Conservation (phyloP, 2,329 filamentous ascomycete genomes). For the Metarhizium brunneum region DNA sequence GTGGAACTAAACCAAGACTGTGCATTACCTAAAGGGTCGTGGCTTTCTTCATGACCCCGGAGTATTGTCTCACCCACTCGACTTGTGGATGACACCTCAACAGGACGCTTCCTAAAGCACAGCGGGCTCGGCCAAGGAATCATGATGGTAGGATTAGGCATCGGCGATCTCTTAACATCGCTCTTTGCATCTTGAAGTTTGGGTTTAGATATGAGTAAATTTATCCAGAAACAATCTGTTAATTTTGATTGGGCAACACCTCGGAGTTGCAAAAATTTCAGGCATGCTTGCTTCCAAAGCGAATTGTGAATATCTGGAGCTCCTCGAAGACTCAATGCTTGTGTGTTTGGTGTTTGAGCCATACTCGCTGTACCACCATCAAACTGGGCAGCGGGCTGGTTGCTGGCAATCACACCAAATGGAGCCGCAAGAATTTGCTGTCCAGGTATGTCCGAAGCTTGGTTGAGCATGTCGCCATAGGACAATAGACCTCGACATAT, state of each 20-base stretch:
- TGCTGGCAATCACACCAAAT: slow-evolving; percentile 33
- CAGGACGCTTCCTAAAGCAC: slow-evolving; percentile 40
- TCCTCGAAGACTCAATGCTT: slow-evolving; percentile 32
- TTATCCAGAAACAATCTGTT: slow-evolving; percentile 39
- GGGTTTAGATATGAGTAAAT: slow-evolving; percentile 37
- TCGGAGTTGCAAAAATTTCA: slow-evolving; percentile 39
- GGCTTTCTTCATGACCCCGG: slow-evolving; percentile 29
- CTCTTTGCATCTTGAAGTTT: slow-evolving; percentile 31
- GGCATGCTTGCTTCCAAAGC: slow-evolving; percentile 41
- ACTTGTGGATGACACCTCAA: slow-evolving; percentile 29
- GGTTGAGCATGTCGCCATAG: slow-evolving; percentile 32
- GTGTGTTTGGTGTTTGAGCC: slow-evolving; percentile 44
- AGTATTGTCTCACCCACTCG: slow-evolving; percentile 29
- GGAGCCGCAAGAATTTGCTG: slow-evolving; percentile 44
- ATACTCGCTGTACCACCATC: slow-evolving; percentile 24
- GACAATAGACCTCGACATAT: slow-evolving; percentile 37
- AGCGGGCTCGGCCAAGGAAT: slow-evolving; percentile 46
- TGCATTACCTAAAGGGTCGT: slow-evolving; percentile 40
- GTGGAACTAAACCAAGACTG: slow-evolving; percentile 37
- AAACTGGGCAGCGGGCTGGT: slow-evolving; percentile 11
- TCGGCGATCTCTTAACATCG: slow-evolving; percentile 31
- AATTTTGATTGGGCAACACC: slow-evolving; percentile 36
- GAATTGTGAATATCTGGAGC: slow-evolving; percentile 31
- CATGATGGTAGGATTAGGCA: slow-evolving; percentile 24
- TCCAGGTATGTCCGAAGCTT: slow-evolving; percentile 30